Base-by-base conservation (phyloP, 192 early-diverging fungal species). In the Gaertneriomyces semiglobifer region DNA sequence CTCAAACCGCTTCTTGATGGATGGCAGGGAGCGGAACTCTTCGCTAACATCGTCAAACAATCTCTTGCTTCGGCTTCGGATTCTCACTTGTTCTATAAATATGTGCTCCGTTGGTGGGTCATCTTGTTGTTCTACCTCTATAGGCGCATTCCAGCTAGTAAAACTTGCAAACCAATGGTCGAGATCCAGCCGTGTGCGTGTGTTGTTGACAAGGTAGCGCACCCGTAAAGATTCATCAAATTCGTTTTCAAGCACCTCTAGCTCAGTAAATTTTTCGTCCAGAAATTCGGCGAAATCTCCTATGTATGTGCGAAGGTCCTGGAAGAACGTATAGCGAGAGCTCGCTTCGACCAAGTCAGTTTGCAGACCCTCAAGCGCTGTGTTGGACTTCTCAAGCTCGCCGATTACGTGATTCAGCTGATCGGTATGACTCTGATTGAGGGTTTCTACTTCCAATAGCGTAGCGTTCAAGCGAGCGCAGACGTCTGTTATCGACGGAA, bases 211-310 rank as follows among this genome's bases (percentile, higher is more conserved):
- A 25, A 18, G 16, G 12, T 10, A 6, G 5, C 62, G 46, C 5
- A 56, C 20, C 11, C 25, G 7, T 9, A 50, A 38, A 8, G 60
- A 20, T 38, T 61, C 61, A 7, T 64, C 14, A 20, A 52, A 60
- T 19, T 70, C 68, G 5, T n/a, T 25, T 48, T 73, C 71, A 6
- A 73, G 33, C n/a, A 19, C 43, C 39, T 66, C 71, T 4, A 73
- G 11, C 25, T 70, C 54, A 19, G 61, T 52, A 47, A 68, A 68
- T 56, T 74, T 38, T 7, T 10, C 39, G 33, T 80, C 78, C 44
- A 80, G 56, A 51, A 80, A 80, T 33, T 76, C 74, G 4, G 68
- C 62, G 33, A 80, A 55, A 55, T 80, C 67, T 18, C 55, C 60
- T 18, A 77, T 51, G 63, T 61, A 80, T n/a, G 44, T 55, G 7